Percentiles rank a stretch among this genome's conserved stretches.
phyloP scores from a whole-genome alignment of 2,329 filamentous ascomycete species.

The Cladosporium velox region DNA sequence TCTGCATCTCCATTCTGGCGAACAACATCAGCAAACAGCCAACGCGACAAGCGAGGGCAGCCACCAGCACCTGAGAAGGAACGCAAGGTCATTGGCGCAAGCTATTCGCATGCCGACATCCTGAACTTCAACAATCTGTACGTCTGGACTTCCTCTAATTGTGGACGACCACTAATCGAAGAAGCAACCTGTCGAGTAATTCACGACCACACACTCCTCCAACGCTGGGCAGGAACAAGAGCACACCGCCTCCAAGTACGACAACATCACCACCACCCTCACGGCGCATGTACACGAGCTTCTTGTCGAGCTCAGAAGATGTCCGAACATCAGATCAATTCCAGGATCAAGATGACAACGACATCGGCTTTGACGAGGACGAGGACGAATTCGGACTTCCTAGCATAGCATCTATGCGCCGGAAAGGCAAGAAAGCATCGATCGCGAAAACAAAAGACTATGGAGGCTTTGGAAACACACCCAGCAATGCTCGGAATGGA shows the following conservation, averaged over 20 bases:
- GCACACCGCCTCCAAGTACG: constrained; percentile 41
- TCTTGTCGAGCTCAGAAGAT: constrained; percentile 77
- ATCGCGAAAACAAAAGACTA: constrained; percentile 49
- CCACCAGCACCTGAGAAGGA: constrained; percentile 58
- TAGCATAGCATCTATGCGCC: constrained; percentile 87
- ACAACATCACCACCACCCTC: constrained; percentile 42
- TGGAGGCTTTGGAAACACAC: constrained; percentile 33
- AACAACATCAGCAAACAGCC: constrained; percentile 52
- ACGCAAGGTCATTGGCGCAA: constrained; percentile 82
- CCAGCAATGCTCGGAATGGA: constrained; percentile 23
- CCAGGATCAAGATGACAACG: constrained; percentile 65
- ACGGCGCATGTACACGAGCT: constrained; percentile 75
- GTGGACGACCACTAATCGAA: neutral
- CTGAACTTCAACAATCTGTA: constrained; percentile 83
- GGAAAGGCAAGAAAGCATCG: constrained; percentile 59
- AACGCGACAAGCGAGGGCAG: constrained; percentile 30
- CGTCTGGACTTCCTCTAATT: constrained; percentile 31
- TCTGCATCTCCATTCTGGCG: constrained; percentile 89
- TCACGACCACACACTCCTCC: constrained; percentile 76
- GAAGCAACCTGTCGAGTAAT: constrained; percentile 25
- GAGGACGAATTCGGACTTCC: constrained; percentile 95
- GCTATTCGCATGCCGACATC: constrained; percentile 95
- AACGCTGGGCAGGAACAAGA: constrained; percentile 57
- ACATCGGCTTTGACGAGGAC: constrained; percentile 79
- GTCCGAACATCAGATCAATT: constrained; percentile 70